Evolutionary conservation across 805 yeast species (phyloP), one percentile per base, ranked within the genome.

Genomic region (Candida nanaspora): DNA sequence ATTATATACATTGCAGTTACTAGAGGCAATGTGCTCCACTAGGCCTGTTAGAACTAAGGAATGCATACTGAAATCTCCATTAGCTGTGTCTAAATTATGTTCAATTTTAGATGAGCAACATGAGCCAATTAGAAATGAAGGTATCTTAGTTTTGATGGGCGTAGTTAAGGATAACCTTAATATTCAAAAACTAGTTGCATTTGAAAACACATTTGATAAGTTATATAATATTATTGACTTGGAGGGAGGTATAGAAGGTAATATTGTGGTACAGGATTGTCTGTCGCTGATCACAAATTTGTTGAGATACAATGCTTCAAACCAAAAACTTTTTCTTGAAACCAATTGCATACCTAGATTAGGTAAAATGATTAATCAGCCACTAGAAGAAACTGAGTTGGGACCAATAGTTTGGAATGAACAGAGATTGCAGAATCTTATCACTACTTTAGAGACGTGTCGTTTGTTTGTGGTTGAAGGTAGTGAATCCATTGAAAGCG

Each of bases 161-260:
- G 69, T 93, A 3, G 94, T 80, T 11, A 80, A 81, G 50, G 82
- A 85, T 44, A 86, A 87, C 51, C 77, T 80, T 44, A 91, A 86
- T 57, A 80, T 91, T 26, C 98, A 93, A 57, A 89, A 88, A 53
- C 65, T 93, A 16, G 94, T 94, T 9, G 98, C 95, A 0, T 93
- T 93, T 56, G 97, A 93, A 57, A 89, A 86, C 49, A 82, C 94
- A 0, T 89, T 93, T 55, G 96, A 87, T 46, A 77, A 72, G 45
- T 62, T 88, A 11, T 89, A 91, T 52, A 70, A 67, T n/a, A 82
- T 93, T 13, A 79, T 91, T 20, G 80, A 77, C 14, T 84, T 79
- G 46, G 97, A 89, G 59, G 96, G 96, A 26, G 95, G 95, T 3
- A 71, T 87, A 14, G 72, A 88, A 40, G 97, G 95, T 9, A 86